Percentiles rank a stretch among this genome's conserved stretches.
Conservation (phyloP, 2,329 filamentous ascomycete genomes). For the Hymenoscyphus fructigenus region DNA sequence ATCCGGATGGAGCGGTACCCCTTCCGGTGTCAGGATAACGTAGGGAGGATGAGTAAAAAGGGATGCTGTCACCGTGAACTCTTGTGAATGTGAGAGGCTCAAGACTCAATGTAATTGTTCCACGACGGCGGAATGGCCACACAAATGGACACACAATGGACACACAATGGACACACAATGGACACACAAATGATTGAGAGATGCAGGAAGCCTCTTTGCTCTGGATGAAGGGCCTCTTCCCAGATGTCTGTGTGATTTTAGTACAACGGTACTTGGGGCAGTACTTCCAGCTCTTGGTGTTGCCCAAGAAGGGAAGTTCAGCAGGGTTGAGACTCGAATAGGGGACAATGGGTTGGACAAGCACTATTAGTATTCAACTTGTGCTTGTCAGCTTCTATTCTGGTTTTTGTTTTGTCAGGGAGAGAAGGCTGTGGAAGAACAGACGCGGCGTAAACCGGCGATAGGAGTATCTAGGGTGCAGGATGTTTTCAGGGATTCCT, state of each 20-base stretch:
- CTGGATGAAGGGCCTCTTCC: background rate
- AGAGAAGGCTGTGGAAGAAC: background rate
- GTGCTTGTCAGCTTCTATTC: slow-evolving; percentile 4
- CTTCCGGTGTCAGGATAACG: background rate
- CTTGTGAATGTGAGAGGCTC: background rate
- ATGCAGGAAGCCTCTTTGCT: background rate
- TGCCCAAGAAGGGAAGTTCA: background rate
- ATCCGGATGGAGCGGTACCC: background rate
- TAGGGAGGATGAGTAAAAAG: background rate
- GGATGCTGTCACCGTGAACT: background rate
- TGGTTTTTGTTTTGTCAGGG: background rate
- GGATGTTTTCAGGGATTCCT: no score
- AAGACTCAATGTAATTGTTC: background rate
- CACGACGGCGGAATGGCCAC: no score
- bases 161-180: background rate
- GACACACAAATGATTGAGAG: background rate
- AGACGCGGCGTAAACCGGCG: no score
- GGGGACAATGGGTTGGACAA: background rate
- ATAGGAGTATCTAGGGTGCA: no score
- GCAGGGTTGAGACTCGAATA: background rate
- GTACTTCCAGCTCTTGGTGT: background rate
- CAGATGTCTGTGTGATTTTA: background rate
- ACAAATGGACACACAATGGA: no score
- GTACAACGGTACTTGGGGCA: background rate
- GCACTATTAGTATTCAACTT: background rate